Percentiles rank a stretch among this genome's conserved stretches.
Evolutionary conservation across 768 basidiomycete genomes (phyloP).

Genomic region (Podaxis sp.): DNA sequence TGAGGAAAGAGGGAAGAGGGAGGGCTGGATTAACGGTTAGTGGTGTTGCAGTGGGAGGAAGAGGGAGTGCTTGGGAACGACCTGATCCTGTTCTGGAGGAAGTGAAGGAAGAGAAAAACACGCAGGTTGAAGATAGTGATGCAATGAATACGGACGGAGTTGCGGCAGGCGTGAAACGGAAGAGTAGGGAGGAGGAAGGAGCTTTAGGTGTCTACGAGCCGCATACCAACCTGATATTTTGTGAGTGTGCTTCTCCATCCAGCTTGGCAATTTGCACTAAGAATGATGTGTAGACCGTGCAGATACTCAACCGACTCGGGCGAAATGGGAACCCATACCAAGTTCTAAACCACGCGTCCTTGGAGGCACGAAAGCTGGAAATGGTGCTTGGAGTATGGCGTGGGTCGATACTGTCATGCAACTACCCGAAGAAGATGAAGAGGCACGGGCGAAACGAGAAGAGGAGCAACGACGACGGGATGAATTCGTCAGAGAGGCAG

Average conservation of each 20-base stretch:
- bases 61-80: slow-evolving; percentile 21
- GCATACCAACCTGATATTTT: slow-evolving; percentile 72
- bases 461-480: slow-evolving; percentile 4
- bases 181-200: slow-evolving; percentile 30
- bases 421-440: slow-evolving; percentile 19
- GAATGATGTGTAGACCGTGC: slow-evolving; percentile 53
- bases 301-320: slow-evolving; percentile 74
- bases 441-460: background rate
- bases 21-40: slow-evolving; percentile 50
- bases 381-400: slow-evolving; percentile 78
- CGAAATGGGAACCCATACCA: slow-evolving; percentile 59
- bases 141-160: slow-evolving; percentile 22
- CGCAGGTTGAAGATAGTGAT: slow-evolving; percentile 24
- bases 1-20: slow-evolving; percentile 50
- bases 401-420: slow-evolving; percentile 70
- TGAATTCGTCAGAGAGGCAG: background rate
- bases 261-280: background rate
- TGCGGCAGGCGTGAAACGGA: slow-evolving; percentile 29
- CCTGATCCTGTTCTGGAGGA: slow-evolving; percentile 18
- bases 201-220: slow-evolving; percentile 81
- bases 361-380: slow-evolving; percentile 74
- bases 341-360: slow-evolving; percentile 49
- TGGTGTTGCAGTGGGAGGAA: slow-evolving; percentile 29
- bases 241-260: slow-evolving; percentile 41
- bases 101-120: slow-evolving; percentile 20